A percentile compares a stretch with the other conserved stretches of the same genome.
Evolutionary conservation across 1,139 yeast species (phyloP).

Genomic region (Magnusiomyces ingens): DNA sequence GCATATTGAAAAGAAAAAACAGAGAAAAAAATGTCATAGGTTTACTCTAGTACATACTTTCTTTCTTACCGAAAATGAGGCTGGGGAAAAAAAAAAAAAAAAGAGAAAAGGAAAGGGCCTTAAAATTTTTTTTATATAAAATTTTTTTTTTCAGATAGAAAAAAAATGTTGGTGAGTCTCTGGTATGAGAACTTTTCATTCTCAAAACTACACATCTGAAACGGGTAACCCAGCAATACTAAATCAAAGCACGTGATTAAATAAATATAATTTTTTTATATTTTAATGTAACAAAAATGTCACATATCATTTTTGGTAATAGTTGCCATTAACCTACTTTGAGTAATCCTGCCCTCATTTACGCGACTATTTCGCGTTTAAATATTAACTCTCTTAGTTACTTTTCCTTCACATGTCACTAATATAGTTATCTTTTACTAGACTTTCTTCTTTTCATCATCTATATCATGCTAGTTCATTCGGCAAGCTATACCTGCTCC

Average conservation of each 20-base stretch:
- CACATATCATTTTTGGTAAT: no score
- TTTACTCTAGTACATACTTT: slow-evolving; percentile 18
- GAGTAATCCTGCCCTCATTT: no score
- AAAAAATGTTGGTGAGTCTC: background rate
- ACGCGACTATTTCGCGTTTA: no score
- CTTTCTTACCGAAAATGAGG: slow-evolving; percentile 20
- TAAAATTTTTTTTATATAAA: background rate
- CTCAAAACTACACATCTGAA: background rate
- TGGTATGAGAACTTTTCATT: background rate
- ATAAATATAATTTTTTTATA: no score
- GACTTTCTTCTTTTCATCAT: no score
- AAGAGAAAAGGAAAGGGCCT: slow-evolving; percentile 5
- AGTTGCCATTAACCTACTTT: no score
- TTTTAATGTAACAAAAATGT: background rate
- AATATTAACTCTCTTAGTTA: no score
- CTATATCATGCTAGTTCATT: no score
- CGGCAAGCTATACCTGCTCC: no score
- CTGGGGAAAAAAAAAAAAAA: slow-evolving; percentile 12
- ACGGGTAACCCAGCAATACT: background rate
- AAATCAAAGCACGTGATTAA: background rate
- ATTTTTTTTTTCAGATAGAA: background rate
- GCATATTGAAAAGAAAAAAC: background rate
- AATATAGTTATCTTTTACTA: no score
- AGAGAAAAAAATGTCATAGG: background rate
- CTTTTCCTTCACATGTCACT: no score